A percentile compares a stretch with the other conserved stretches of the same genome.
These are phyloP conservation scores for Lachancea lanzarotensis DNA, from an alignment of 805 yeast species.

Conservation along the genomic window DNA sequence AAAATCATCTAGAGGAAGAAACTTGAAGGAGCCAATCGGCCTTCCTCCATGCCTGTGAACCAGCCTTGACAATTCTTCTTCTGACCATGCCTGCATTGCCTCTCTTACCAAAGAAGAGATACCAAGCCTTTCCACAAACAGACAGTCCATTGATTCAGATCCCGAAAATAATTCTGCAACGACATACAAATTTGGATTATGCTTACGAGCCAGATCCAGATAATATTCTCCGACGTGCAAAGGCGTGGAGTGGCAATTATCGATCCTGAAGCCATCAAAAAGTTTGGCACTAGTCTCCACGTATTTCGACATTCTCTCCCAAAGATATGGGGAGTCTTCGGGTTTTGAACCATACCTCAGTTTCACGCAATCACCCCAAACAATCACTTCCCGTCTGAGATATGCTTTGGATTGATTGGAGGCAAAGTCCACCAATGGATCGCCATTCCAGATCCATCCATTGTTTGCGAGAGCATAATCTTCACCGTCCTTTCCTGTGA, in stretches of 20 bases:
- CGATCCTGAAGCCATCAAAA: constrained; percentile 87
- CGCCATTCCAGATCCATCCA: constrained; percentile 99
- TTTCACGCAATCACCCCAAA: constrained; percentile 97
- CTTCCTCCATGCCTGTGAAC: constrained; percentile 92
- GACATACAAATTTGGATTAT: constrained; percentile 80
- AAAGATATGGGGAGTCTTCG: constrained; percentile 79
- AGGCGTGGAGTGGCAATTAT: constrained; percentile 95
- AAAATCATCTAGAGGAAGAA: constrained; percentile 69
- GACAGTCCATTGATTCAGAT: constrained; percentile 80
- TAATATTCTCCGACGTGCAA: constrained; percentile 86
- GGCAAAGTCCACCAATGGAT: constrained; percentile 91
- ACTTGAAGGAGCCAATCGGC: constrained; percentile 86
- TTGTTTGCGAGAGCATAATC: constrained; percentile 80
- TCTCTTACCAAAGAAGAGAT: constrained; percentile 86
- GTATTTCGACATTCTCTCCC: constrained; percentile 83
- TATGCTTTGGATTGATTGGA: constrained; percentile 72
- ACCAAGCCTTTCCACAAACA: constrained; percentile 86
- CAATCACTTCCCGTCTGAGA: constrained; percentile 83
- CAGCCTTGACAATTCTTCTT: constrained; percentile 74
- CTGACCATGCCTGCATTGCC: constrained; percentile 95
- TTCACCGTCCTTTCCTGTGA: constrained; percentile 45
- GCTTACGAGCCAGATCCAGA: constrained; percentile 78
- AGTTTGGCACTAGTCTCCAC: constrained; percentile 61
- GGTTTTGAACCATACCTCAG: constrained; percentile 74
- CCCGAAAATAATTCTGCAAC: constrained; percentile 95